Conservation (phyloP, 2,329 filamentous ascomycete species). For the Purpureocillium takamizusanense region DNA sequence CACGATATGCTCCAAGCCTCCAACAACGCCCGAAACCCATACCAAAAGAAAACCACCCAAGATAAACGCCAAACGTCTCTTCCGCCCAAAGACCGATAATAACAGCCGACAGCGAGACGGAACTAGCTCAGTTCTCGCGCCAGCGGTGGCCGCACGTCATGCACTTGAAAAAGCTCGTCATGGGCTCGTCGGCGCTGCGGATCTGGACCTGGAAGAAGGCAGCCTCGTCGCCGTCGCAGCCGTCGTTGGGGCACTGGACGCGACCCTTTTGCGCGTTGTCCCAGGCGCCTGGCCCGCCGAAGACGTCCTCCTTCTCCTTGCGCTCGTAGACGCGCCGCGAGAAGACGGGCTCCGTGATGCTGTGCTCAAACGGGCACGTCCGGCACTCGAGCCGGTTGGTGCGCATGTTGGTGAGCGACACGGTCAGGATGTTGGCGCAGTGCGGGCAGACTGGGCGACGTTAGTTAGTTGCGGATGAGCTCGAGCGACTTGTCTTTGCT, state of each 20-base stretch:
- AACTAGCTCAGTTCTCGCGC: slow-evolving; percentile 48
- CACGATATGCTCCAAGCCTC: too few relatives aligned
- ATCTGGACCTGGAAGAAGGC: slow-evolving; percentile 98
- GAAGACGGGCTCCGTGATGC: slow-evolving; percentile 70
- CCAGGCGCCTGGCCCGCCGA: slow-evolving; percentile 83
- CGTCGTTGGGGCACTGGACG: slow-evolving; percentile 73
- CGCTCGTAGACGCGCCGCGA: slow-evolving; percentile 76
- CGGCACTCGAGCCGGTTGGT: slow-evolving; percentile 88
- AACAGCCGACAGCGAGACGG: too few relatives aligned
- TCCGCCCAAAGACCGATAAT: too few relatives aligned
- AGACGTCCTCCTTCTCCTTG: slow-evolving; percentile 81
- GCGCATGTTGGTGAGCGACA: slow-evolving; percentile 48
- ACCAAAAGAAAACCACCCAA: too few relatives aligned
- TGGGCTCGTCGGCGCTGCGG: slow-evolving; percentile 93
- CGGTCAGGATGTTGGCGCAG: slow-evolving; percentile 77
- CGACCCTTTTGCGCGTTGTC: slow-evolving; percentile 81
- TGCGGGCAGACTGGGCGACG: slow-evolving; percentile 60
- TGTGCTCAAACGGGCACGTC: slow-evolving; percentile 87
- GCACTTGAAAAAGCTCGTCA: slow-evolving; percentile 92
- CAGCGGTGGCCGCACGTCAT: slow-evolving; percentile 58
- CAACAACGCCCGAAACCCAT: too few relatives aligned
- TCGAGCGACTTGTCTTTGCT: neutral
- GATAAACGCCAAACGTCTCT: too few relatives aligned
- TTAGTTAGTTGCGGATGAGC: slow-evolving; percentile 1
- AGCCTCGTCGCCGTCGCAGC: slow-evolving; percentile 74